A percentile compares a stretch with the other conserved stretches of the same genome.
Evolutionary conservation across 495 filamentous ascomycete genomes (phyloP).

Genomic region (Penicillium cinerascens): DNA sequence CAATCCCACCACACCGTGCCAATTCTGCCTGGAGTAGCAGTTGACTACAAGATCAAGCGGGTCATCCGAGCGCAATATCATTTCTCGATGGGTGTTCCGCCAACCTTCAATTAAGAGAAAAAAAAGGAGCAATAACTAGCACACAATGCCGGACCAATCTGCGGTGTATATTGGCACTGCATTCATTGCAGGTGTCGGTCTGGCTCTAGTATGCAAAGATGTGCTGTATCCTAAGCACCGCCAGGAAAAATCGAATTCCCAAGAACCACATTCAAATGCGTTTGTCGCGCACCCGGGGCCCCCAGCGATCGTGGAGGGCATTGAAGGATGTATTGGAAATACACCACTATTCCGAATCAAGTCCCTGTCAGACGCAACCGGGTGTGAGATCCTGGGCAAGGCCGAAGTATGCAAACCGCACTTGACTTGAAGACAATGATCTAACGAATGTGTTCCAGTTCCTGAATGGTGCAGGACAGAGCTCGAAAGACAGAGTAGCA

Average conservation of each 20-base stretch:
- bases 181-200: constrained; percentile 67
- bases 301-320: constrained; percentile 58
- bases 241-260: constrained; percentile 2
- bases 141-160: constrained; percentile 29
- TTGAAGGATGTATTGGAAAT: constrained; percentile 91
- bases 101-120: background rate
- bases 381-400: constrained; percentile 89
- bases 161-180: constrained; percentile 57
- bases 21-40: background rate
- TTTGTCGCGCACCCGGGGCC: constrained; percentile 35
- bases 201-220: constrained; percentile 73
- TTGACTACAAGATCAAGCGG: background rate
- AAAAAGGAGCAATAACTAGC: constrained; percentile 1
- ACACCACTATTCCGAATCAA: constrained; percentile 88
- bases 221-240: constrained; percentile 57
- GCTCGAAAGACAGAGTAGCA: constrained; percentile 93
- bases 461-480: constrained; percentile 91
- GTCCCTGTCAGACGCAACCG: constrained; percentile 85
- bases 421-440: background rate
- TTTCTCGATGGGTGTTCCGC: constrained; percentile 3
- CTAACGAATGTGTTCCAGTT: constrained; percentile 43
- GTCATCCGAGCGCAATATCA: constrained; percentile 12
- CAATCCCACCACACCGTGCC: no score
- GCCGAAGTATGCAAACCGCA: constrained; percentile 59
- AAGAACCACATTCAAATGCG: constrained; percentile 7